Evolutionary conservation across 352 stramenopile species (phyloP), one percentile per base, ranked within the genome.

Genomic region (Pythium phragmiticola): DNA sequence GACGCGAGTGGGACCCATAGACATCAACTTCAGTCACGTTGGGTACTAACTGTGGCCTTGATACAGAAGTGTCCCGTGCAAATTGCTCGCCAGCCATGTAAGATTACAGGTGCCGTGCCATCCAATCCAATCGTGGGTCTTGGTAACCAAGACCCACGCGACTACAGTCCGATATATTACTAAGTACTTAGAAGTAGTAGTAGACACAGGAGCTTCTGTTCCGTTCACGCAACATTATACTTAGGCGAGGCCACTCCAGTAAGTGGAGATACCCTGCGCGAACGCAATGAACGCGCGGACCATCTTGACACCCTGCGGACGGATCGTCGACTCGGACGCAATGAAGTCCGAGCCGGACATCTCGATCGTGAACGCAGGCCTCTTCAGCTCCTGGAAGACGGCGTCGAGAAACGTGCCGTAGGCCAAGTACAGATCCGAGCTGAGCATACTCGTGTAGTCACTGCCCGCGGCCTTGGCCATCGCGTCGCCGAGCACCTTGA

Each of bases 371-470:
- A 77, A 49, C 33, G 60, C 64, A 7, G 67, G 47, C 51, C 70
- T 73, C 41, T 65, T 58, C 19, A 73, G 65, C 26, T 65, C 45
- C 23, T 58, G 49, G 53, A 76, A 76, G 34, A 76, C 48, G 26
- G 61, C 63, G 56, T 76, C 69, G n/a, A 51, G 30, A 50, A 76
- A 76, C 28, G 43, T 60, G 43, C 69, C 69, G 54, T 73, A 76
- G 14, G 60, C 60, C 37, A 68, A 34, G 60, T 76, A 76, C 7
- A 76, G 51, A 12, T 67, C 52, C 13, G 28, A 47, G 23, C 34
- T 56, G 7, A 51, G 33, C 5, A 65, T 42, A 39, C 58, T 63
- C 36, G 19, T n/a, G 53, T 76, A 76, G 7, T 43, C 30, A 19
- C 47, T 66, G 54, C 46, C 59, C 0, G 57, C 46, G 49, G 34